These are phyloP conservation scores for Tardiomyces blankii DNA, from an alignment of 1,139 yeast species.

Conservation along the genomic window DNA sequence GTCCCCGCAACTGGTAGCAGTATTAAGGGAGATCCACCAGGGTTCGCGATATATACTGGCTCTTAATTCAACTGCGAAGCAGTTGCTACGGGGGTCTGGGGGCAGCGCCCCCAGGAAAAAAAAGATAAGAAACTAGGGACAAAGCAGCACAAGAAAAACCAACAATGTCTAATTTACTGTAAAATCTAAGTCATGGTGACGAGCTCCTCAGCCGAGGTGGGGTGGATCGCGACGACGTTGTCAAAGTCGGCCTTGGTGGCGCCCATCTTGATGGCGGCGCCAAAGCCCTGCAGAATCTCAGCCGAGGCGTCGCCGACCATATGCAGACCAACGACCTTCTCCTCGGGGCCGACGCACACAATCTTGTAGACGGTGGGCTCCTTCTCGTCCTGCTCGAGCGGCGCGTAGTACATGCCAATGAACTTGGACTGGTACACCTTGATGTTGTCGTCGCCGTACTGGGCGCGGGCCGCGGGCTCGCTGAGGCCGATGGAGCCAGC, in stretches of 20 bases:
- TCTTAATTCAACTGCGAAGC: too few species aligned
- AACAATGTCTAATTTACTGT: too few species aligned
- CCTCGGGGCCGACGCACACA: conserved; percentile 66
- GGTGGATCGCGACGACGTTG: conserved; percentile 94
- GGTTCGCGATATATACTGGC: too few species aligned
- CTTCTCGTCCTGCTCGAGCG: conserved; percentile 55
- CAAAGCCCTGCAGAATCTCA: conserved; percentile 95
- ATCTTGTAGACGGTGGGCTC: conserved; percentile 82
- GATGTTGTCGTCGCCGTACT: conserved; percentile 72
- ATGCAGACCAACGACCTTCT: conserved; percentile 92
- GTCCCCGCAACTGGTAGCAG: too few species aligned
- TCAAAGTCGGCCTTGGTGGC: conserved; percentile 94
- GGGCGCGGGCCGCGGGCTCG: conserved; percentile 60
- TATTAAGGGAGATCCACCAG: too few species aligned
- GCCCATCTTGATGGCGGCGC: conserved; percentile 88
- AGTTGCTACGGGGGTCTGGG: too few species aligned
- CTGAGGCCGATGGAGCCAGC: conserved; percentile 88
- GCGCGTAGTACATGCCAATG: conserved; percentile 88
- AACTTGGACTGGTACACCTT: conserved; percentile 76
- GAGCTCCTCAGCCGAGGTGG: conserved; percentile 94
- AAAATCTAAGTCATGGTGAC: conserved; percentile 66
- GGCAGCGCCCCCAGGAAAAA: too few species aligned
- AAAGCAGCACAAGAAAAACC: too few species aligned
- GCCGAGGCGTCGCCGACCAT: conserved; percentile 82
- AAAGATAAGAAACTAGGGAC: too few species aligned